Conservation (phyloP, 257 asterid genomes). For the Nicotiana noctiflora region DNA sequence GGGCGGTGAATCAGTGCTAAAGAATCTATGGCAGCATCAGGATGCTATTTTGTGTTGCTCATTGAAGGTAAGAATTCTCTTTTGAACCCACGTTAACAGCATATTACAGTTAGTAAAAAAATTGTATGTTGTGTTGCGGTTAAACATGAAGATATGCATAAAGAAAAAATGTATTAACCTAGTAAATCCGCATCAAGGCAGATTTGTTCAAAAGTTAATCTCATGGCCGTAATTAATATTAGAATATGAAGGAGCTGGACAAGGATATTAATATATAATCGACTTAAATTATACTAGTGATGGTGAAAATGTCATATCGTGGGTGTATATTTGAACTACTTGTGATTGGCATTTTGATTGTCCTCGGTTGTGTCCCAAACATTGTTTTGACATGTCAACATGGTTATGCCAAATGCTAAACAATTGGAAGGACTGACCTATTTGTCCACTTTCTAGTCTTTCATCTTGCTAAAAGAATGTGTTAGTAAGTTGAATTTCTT, state of each 20-base stretch:
- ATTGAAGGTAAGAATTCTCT: conserved; percentile 51
- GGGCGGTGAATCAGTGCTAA: conserved; percentile 53
- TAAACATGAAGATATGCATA: background rate
- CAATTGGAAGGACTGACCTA: background rate
- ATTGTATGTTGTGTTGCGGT: background rate
- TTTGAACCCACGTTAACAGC: background rate
- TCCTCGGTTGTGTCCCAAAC: background rate
- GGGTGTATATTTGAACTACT: background rate
- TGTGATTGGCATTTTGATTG: background rate
- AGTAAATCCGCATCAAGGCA: background rate
- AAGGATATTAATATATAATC: background rate
- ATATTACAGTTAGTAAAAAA: background rate
- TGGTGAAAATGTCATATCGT: background rate
- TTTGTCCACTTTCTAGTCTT: background rate
- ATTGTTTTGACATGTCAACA: background rate
- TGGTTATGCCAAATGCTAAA: background rate
- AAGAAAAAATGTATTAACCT: background rate
- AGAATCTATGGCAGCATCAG: conserved; percentile 91
- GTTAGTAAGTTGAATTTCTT: background rate
- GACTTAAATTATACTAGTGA: too few species aligned
- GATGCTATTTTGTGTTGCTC: conserved; percentile 97
- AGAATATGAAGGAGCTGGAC: background rate
- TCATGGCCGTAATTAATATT: background rate
- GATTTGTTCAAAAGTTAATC: too few species aligned
- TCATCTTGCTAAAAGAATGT: background rate